Evolutionary conservation across 441 rosid species (phyloP).

Genomic region (Pelargonium fulgidum): DNA sequence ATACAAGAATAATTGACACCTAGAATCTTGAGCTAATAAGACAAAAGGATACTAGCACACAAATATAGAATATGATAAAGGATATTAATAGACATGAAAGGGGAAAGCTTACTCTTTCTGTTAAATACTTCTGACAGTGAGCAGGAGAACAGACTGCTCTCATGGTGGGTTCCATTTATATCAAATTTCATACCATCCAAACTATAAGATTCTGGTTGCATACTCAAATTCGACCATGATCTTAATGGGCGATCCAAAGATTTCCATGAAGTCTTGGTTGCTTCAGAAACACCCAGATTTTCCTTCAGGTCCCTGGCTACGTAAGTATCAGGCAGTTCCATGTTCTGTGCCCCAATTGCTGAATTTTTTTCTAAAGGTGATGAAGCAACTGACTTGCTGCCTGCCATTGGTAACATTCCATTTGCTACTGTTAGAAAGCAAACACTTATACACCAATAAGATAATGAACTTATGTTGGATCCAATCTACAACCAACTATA

Average conservation of each 20-base stretch:
- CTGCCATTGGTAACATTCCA: constrained; percentile 24
- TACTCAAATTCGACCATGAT: constrained; percentile 35
- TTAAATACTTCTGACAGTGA: constrained; percentile 58
- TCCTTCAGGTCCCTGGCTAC: constrained; percentile 30
- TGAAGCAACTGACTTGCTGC: constrained; percentile 36
- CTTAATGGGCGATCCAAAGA: constrained; percentile 31
- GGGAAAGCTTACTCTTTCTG: constrained; percentile 37
- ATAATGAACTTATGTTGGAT: constrained; percentile 1
- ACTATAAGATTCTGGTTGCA: constrained; percentile 24
- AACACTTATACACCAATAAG: constrained; percentile 16
- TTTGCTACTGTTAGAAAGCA: constrained; percentile 25
- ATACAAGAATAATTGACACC: neutral
- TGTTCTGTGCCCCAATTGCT: constrained; percentile 24
- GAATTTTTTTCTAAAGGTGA: constrained; percentile 32
- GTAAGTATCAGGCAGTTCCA: constrained; percentile 31
- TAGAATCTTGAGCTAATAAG: neutral
- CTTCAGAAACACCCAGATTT: constrained; percentile 28
- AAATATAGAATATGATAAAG: neutral
- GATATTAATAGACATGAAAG: constrained; percentile 11
- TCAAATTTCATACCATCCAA: constrained; percentile 28
- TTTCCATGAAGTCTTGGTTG: constrained; percentile 34
- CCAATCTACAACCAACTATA: neutral
- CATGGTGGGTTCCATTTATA: constrained; percentile 38
- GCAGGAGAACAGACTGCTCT: constrained; percentile 69
- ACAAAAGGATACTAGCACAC: neutral